A percentile compares a stretch with the other conserved stretches of the same genome.
These are phyloP conservation scores for Athelia psychrophila DNA, from an alignment of 1,284 basidiomycete species.

Conservation along the genomic window DNA sequence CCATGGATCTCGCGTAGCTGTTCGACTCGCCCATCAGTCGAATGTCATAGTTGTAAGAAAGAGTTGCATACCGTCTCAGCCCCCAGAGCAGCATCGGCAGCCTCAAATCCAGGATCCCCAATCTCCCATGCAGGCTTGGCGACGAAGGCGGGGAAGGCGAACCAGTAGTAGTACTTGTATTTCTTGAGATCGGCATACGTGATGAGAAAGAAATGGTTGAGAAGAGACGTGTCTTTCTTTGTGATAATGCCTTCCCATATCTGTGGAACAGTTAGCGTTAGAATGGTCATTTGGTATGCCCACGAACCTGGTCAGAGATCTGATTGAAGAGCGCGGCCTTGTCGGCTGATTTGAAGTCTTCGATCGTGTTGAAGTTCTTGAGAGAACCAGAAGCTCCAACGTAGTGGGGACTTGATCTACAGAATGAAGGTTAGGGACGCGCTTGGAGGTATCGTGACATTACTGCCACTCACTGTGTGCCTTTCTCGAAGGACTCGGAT, in stretches of 20 bases:
- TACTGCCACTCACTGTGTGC: slow-evolving; percentile 29
- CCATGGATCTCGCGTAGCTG: slow-evolving; percentile 51
- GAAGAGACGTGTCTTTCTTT: slow-evolving; percentile 46
- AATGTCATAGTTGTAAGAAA: not conserved
- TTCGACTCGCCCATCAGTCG: too few relatives aligned
- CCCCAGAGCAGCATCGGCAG: slow-evolving; percentile 36
- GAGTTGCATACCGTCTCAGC: slow-evolving; percentile 23
- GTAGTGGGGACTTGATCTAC: slow-evolving; percentile 28
- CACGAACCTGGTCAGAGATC: slow-evolving; percentile 56
- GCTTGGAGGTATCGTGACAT: slow-evolving; percentile 1
- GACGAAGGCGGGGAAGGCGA: slow-evolving; percentile 91
- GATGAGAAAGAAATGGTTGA: slow-evolving; percentile 85
- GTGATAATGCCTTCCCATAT: slow-evolving; percentile 62
- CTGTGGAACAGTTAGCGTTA: slow-evolving; percentile 30
- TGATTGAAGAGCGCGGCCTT: slow-evolving; percentile 83
- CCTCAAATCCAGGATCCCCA: slow-evolving; percentile 50
- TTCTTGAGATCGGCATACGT: slow-evolving; percentile 98
- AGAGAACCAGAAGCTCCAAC: slow-evolving; percentile 59
- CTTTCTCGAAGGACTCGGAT: slow-evolving; percentile 53
- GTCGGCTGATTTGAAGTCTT: slow-evolving; percentile 90
- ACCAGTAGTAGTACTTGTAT: slow-evolving; percentile 98
- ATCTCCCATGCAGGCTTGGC: slow-evolving; percentile 88
- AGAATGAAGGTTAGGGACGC: not conserved
- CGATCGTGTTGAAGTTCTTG: slow-evolving; percentile 96
- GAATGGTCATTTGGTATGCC: slow-evolving; percentile 2